Percentiles rank a stretch among this genome's conserved stretches.
phyloP scores from a whole-genome alignment of 116 monocot species.

The Cymodocea nodosa region DNA sequence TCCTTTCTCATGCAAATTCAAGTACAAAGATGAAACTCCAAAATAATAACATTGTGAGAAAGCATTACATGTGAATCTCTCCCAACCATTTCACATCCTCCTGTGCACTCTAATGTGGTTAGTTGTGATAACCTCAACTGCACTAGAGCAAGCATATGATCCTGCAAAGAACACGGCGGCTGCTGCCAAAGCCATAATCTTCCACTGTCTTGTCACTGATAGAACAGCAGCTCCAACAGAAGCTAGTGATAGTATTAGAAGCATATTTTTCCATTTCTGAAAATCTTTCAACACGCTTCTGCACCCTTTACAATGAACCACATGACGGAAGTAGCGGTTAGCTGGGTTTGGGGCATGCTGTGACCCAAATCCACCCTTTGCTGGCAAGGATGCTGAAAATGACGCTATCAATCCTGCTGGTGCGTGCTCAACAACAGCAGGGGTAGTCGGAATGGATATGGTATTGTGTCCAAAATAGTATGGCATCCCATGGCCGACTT shows the following conservation, averaged over 20 bases:
- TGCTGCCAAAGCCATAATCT: constrained; percentile 21
- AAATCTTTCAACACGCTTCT: constrained; percentile 20
- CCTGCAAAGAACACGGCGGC: constrained; percentile 12
- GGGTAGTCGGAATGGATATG: constrained; percentile 29
- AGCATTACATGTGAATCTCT: no score
- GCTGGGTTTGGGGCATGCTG: constrained; percentile 30
- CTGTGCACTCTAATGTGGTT: constrained; percentile 49
- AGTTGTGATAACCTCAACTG: constrained; percentile 22
- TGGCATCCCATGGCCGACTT: constrained; percentile 71
- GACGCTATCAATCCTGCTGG: constrained; percentile 51
- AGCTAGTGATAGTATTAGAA: constrained; percentile 11
- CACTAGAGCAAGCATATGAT: constrained; percentile 20
- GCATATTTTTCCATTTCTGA: constrained; percentile 25
- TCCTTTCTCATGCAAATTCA: no score
- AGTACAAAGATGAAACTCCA: no score
- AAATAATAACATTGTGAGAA: no score
- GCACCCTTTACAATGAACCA: constrained; percentile 72
- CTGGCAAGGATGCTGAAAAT: constrained; percentile 42
- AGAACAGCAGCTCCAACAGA: constrained; percentile 30
- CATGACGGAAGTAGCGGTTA: constrained; percentile 57
- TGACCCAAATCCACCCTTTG: constrained; percentile 55
- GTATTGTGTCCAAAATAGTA: constrained; percentile 63
- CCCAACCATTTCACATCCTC: constrained; percentile 20
- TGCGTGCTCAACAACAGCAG: constrained; percentile 53
- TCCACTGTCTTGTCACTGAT: constrained; percentile 33